Percentiles rank a stretch among this genome's conserved stretches.
phyloP scores from a whole-genome alignment of 2,329 filamentous ascomycete species.

The Tolypocladium tundrense region DNA sequence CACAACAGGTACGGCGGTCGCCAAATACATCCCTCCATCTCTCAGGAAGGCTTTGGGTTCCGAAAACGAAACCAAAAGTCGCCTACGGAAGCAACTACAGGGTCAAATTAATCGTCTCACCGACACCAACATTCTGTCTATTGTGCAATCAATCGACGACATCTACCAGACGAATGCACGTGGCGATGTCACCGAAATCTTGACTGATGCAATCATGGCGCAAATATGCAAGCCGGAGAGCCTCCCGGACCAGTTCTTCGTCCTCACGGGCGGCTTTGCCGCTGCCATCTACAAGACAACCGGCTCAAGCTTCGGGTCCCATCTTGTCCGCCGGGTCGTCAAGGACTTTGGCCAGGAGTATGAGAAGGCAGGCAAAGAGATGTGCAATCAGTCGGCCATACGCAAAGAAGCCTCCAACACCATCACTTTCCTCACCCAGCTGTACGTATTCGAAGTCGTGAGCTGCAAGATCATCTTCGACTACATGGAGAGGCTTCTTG shows the following conservation, averaged over 20 bases:
- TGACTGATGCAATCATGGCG: conserved; percentile 69
- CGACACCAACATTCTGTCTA: conserved; percentile 78
- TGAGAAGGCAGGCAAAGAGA: conserved; percentile 27
- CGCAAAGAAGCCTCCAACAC: conserved; percentile 52
- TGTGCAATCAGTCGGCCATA: conserved; percentile 27
- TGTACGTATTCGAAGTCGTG: conserved; percentile 89
- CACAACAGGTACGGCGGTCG: conserved; percentile 29
- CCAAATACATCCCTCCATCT: conserved; percentile 87
- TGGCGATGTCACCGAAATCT: conserved; percentile 74
- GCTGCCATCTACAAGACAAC: conserved; percentile 79
- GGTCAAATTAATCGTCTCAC: conserved; percentile 89
- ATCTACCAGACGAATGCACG: conserved; percentile 76
- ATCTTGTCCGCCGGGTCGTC: conserved; percentile 70
- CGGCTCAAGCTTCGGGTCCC: conserved; percentile 81
- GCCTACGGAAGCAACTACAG: conserved; percentile 71
- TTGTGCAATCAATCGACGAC: conserved; percentile 70
- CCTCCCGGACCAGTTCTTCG: conserved; percentile 79
- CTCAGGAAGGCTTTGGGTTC: conserved; percentile 54
- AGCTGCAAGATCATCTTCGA: conserved; percentile 80
- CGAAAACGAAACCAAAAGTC: conserved; percentile 55
- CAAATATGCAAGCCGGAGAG: conserved; percentile 69
- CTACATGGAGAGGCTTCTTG: conserved; percentile 70
- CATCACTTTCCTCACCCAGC: conserved; percentile 69
- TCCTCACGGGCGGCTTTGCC: conserved; percentile 82
- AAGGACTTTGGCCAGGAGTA: conserved; percentile 63